A percentile compares a stretch with the other conserved stretches of the same genome.
Conservation (phyloP, 73 alveolate genomes). For the Paramecium octaurelia region DNA sequence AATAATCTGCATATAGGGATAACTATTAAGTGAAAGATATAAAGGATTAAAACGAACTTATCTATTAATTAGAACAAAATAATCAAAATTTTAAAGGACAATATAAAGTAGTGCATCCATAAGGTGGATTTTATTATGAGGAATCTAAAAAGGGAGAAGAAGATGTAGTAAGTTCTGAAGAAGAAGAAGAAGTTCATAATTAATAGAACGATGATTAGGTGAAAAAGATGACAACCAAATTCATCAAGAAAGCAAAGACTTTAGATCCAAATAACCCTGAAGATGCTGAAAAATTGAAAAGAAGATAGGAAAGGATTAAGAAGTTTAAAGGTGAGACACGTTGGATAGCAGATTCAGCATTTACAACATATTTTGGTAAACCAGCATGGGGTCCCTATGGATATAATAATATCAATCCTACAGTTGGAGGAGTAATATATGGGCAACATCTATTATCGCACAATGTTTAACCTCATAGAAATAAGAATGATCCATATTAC, state of each 20-base stretch:
- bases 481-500: conserved; percentile 86
- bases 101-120: neutral
- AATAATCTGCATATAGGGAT: conserved; percentile 41
- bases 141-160: neutral
- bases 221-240: conserved; percentile 14
- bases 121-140: neutral
- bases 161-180: neutral
- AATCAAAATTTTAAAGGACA: neutral
- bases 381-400: conserved; percentile 97
- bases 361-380: conserved; percentile 95
- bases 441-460: conserved; percentile 94
- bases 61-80: conserved; percentile 15
- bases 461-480: conserved; percentile 92
- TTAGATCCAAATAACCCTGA: conserved; percentile 49
- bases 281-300: conserved; percentile 39
- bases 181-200: neutral
- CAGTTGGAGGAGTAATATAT: conserved; percentile 92
- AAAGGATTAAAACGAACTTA: neutral
- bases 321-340: conserved; percentile 86
- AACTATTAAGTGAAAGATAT: conserved; percentile 10
- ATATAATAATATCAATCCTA: conserved; percentile 90
- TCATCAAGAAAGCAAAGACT: conserved; percentile 13
- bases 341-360: conserved; percentile 96
- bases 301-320: conserved; percentile 74
- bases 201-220: neutral